Conservation (phyloP, 331 rosid species). For the Quercus phellos region DNA sequence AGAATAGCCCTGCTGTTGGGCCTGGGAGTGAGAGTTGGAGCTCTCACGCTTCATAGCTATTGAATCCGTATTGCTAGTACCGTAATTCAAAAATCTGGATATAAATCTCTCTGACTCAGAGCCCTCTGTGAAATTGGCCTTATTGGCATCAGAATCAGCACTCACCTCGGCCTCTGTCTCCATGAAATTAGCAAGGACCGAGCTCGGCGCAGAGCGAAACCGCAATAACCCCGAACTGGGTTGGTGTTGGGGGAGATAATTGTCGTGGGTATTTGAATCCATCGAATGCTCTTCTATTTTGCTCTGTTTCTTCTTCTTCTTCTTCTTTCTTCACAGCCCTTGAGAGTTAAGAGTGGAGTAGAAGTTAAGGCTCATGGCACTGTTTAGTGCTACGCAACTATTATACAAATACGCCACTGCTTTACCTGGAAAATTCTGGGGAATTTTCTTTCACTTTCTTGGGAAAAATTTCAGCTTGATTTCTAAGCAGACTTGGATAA, state of each 20-base stretch:
- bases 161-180: not conserved
- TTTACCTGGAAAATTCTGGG: slow-evolving; percentile 40
- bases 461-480: slow-evolving; percentile 42
- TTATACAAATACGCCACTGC: slow-evolving; percentile 27
- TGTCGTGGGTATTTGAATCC: slow-evolving; percentile 54
- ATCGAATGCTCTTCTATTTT: slow-evolving; percentile 18
- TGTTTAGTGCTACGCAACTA: slow-evolving; percentile 23
- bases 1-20: slow-evolving; percentile 24
- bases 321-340: not conserved
- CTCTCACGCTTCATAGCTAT: slow-evolving; percentile 29
- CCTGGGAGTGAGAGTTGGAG: slow-evolving; percentile 1
- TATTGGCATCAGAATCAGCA: slow-evolving; percentile 12
- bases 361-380: slow-evolving; percentile 14
- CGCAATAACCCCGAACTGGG: slow-evolving; percentile 68
- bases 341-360: not conserved
- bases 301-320: not conserved
- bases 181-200: slow-evolving; percentile 30
- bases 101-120: slow-evolving; percentile 44
- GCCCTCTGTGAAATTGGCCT: slow-evolving; percentile 23
- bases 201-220: slow-evolving; percentile 69
- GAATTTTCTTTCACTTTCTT: slow-evolving; percentile 34
- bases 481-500: slow-evolving; percentile 73
- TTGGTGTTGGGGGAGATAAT: slow-evolving; percentile 31
- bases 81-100: slow-evolving; percentile 39
- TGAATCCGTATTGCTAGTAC: slow-evolving; percentile 15